Base-by-base conservation (phyloP, 176 grass and related monocot genomes). In the Hsuehochloa calcarea region DNA sequence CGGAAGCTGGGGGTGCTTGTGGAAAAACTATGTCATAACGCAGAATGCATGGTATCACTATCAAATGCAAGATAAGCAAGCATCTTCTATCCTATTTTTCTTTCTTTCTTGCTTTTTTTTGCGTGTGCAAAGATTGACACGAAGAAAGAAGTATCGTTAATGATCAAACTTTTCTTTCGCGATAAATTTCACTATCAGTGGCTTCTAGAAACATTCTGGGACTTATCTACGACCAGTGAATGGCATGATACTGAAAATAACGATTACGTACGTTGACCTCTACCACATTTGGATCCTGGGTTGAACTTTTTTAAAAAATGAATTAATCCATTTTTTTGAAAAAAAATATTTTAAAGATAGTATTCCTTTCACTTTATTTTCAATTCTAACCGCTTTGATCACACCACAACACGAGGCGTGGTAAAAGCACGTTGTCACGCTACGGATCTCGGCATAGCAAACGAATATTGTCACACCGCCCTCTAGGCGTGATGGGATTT, bases 171-270 rank as follows among this genome's bases (percentile, higher is more conserved):
- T 72, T 5, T 51, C 7, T 15, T 31, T 66, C 22, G 19, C 1
- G 47, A 2, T 15, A 71, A 60, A 37, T 52, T 52, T 51, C 15
- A 72, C 15, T 2, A 44, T 3, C 7, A 58, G 34, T 8, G 9
- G 13, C 25, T 63, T 81, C n/a, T 68, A 31, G 49, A 68, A 85
- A 37, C 72, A 55, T 75, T 75, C 72, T 37, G 8, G 46, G 71
- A 35, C 27, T 52, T 19, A 17, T 5, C 5, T 19, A 11, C 1
- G 6, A 12, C 47, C 25, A 27, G 25, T 63, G 60, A 29, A 38
- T 38, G 25, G 8, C 3, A 49, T 2, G 56, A n/a, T 44, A 7
- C 72, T 54, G 72, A 37, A 34, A 54, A 55, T 13, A 55, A 20
- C 38, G 31, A n/a, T 11, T 75, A 10, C 49, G 49, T 75, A 20